Conservation (phyloP, 179 eudicot species). For the Sideroxylon spinosum region DNA sequence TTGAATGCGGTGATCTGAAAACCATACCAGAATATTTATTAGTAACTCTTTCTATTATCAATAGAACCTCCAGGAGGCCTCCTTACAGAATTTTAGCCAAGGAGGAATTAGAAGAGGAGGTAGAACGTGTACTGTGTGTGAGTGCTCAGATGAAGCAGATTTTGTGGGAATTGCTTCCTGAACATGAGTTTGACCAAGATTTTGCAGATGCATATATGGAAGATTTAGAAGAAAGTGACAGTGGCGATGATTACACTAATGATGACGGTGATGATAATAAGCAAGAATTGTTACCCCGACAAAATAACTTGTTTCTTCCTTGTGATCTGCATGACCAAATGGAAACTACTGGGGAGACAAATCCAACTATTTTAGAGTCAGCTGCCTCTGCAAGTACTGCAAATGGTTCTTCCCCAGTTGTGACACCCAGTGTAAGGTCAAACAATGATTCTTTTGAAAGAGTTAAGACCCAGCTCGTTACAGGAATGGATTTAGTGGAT, state of each 20-base stretch:
- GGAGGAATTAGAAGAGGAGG: slow-evolving; percentile 51
- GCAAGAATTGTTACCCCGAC: background rate
- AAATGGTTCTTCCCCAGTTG: background rate
- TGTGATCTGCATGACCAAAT: slow-evolving; percentile 30
- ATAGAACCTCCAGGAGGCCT: slow-evolving; percentile 23
- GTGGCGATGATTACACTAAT: slow-evolving; percentile 35
- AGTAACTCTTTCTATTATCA: slow-evolving; percentile 44
- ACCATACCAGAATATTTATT: slow-evolving; percentile 46
- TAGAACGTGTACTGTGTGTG: slow-evolving; percentile 51
- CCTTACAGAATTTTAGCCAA: slow-evolving; percentile 26
- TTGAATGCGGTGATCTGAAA: slow-evolving; percentile 73
- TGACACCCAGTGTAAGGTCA: slow-evolving; percentile 14
- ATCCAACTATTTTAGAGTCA: slow-evolving; percentile 16
- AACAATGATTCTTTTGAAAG: slow-evolving; percentile 13
- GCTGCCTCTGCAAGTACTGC: background rate
- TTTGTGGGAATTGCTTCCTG: slow-evolving; percentile 47
- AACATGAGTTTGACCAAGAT: slow-evolving; percentile 48
- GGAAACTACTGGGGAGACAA: slow-evolving; percentile 47
- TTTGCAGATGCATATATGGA: slow-evolving; percentile 76
- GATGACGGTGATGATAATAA: slow-evolving; percentile 16
- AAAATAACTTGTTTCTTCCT: slow-evolving; percentile 15
- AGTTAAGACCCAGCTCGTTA: slow-evolving; percentile 18
- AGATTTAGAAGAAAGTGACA: slow-evolving; percentile 52
- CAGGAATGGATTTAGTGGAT: slow-evolving; percentile 18
- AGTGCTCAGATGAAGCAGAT: slow-evolving; percentile 71